Conservation (phyloP, 1,284 basidiomycete genomes). For the Phellopilus nigrolimitatus region DNA sequence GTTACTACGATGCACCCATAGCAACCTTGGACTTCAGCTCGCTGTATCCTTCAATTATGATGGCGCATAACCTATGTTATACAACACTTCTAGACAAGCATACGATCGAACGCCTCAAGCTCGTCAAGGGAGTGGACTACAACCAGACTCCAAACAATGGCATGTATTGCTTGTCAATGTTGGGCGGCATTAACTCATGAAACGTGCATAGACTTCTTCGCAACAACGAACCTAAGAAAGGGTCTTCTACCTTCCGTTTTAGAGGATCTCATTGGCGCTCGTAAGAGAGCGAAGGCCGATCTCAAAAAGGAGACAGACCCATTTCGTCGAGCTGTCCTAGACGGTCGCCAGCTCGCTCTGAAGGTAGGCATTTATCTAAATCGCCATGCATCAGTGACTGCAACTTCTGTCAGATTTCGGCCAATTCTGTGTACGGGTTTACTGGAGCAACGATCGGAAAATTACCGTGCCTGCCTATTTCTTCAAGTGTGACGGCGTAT, state of each 20-base stretch:
- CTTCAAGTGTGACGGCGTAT: conserved; percentile 89
- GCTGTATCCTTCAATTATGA: conserved; percentile 98
- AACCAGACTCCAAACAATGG: conserved; percentile 91
- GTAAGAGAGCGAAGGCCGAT: conserved; percentile 91
- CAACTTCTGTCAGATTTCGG: conserved; percentile 65
- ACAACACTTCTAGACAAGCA: conserved; percentile 82
- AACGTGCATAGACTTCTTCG: conserved; percentile 77
- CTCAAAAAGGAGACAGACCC: conserved; percentile 93
- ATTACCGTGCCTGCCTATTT: conserved; percentile 89
- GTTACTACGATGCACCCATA: conserved; percentile 92
- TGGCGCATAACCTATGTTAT: conserved; percentile 97
- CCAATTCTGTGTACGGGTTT: conserved; percentile 97
- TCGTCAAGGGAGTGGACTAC: conserved; percentile 85
- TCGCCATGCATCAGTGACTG: conserved; percentile 1
- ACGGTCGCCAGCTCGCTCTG: conserved; percentile 90
- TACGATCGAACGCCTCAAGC: conserved; percentile 70
- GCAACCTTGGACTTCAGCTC: conserved; percentile 97
- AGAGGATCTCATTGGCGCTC: conserved; percentile 86
- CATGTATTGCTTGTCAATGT: conserved; percentile 30
- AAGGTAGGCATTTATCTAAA: conserved; percentile 53
- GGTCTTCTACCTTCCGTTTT: conserved; percentile 88
- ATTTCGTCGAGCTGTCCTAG: conserved; percentile 90
- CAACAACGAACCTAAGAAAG: conserved; percentile 67
- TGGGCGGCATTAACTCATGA: background rate
- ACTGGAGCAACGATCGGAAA: conserved; percentile 95